These are phyloP conservation scores for Bruguiera sexangula DNA, from an alignment of 345 rosid species.

Conservation along the genomic window DNA sequence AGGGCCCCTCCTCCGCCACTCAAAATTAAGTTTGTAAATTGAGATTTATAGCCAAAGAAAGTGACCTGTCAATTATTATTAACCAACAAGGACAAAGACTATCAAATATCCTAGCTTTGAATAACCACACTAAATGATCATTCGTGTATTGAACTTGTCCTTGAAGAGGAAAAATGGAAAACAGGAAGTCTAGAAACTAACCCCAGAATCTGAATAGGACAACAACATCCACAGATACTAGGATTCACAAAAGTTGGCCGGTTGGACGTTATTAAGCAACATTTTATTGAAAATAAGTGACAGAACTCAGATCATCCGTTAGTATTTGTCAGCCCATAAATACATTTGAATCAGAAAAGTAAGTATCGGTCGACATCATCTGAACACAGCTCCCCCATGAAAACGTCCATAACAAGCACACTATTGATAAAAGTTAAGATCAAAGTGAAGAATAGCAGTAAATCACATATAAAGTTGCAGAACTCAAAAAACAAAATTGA, in stretches of 20 bases:
- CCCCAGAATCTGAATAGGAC: neutral
- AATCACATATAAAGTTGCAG: neutral
- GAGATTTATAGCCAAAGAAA: conserved; percentile 9
- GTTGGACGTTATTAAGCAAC: neutral
- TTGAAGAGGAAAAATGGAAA: neutral
- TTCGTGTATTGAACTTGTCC: too few relatives aligned
- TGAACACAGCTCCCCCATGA: neutral
- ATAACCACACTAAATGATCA: neutral
- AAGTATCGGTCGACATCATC: neutral
- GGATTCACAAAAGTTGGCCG: neutral
- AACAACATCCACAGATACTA: neutral
- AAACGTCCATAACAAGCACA: neutral
- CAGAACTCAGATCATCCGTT: neutral
- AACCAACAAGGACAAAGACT: conserved; percentile 5
- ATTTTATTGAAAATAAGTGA: neutral
- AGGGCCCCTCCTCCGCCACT: conserved; percentile 5
- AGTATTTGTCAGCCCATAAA: neutral
- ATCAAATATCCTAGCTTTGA: conserved; percentile 11
- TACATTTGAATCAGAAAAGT: neutral
- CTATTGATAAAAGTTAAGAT: neutral
- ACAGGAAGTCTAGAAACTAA: neutral
- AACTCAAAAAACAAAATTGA: neutral
- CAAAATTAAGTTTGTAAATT: conserved; percentile 6
- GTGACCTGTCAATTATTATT: conserved; percentile 8
- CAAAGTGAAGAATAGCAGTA: neutral